Conservation (phyloP, 768 basidiomycete species). For the Mycena venus region DNA sequence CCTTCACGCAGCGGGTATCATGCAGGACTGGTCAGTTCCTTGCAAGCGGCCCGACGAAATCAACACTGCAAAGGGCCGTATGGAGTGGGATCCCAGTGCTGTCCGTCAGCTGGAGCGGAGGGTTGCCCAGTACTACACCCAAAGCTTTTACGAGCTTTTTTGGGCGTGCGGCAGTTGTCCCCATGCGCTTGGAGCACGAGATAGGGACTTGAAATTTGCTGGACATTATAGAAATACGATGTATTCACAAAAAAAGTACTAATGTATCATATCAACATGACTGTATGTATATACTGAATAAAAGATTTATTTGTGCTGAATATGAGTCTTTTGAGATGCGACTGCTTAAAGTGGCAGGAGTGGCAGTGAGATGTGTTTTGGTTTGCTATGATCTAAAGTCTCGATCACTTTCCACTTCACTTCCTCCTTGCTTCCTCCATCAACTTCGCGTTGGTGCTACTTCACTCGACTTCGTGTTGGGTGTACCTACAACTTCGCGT, state of each 20-base stretch:
- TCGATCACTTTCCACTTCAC: neutral
- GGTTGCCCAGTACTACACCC: no score
- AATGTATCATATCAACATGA: neutral
- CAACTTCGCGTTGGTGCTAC: neutral
- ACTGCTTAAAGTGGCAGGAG: no score
- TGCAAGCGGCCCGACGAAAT: no score
- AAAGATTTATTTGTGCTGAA: neutral
- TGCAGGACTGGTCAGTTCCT: conserved; percentile 7
- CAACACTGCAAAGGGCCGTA: no score
- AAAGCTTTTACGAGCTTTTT: no score
- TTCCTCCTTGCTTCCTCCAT: neutral
- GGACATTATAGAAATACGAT: no score
- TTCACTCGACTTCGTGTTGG: no score
- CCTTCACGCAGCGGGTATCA: conserved; percentile 6
- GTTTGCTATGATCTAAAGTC: neutral
- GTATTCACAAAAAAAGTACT: neutral
- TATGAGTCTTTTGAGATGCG: neutral
- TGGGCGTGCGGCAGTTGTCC: no score
- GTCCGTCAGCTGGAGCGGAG: no score
- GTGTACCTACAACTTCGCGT: neutral
- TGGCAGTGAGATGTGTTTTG: neutral
- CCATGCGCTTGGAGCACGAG: conserved; percentile 6
- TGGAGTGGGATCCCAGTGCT: no score
- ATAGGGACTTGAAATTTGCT: neutral
- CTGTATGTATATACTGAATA: no score